Base-by-base conservation (phyloP, 306 rosid genomes). In the Cucumis hystrix region DNA sequence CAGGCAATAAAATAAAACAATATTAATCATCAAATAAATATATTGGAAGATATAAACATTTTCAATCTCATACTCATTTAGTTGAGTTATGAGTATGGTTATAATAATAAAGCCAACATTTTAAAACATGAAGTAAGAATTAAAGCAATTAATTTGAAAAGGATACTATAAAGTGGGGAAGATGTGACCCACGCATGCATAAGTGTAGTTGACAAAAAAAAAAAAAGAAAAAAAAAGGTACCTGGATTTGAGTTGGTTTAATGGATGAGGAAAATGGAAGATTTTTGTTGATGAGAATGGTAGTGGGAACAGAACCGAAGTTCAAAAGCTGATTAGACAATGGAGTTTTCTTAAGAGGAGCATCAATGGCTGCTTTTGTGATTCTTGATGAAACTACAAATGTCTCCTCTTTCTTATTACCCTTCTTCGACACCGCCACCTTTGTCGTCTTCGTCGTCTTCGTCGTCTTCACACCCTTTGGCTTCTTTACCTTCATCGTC, bases 341-440 rank as follows among this genome's bases (percentile, higher is more conserved):
- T 12, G 89, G 85, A 39, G 75, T 83, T 74, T 75, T 90, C 85
- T 89, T 90, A 86, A 17, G 87, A 23, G 86, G 74, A 45, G 14
- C 73, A 11, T 79, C 75, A 49, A 33, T 57, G 21, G 51, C 62
- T 35, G 82, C 74, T 82, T 87, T 84, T 18, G 80, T 77, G 12
- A 86, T 61, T 30, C 87, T 82, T 59, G 87, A 77, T n/a, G 90
- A 81, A 49, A 89, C 81, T 39, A 88, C 89, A 76, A 91, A 95
- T 35, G 93, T 69, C 79, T 91, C 97, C 59, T 92, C 89, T 82
- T 90, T 87, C 86, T 87, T 89, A 23, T 78, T 82, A 73, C 83
- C 81, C 79, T 84, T 93, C 79, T 87, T 84, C 37, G 67, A 59
- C 58, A 74, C 81, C 54, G 57, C 49, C 4, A 43, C 13, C 49